Conservation (phyloP, 768 basidiomycete species). For the Jaapia argillacea region DNA sequence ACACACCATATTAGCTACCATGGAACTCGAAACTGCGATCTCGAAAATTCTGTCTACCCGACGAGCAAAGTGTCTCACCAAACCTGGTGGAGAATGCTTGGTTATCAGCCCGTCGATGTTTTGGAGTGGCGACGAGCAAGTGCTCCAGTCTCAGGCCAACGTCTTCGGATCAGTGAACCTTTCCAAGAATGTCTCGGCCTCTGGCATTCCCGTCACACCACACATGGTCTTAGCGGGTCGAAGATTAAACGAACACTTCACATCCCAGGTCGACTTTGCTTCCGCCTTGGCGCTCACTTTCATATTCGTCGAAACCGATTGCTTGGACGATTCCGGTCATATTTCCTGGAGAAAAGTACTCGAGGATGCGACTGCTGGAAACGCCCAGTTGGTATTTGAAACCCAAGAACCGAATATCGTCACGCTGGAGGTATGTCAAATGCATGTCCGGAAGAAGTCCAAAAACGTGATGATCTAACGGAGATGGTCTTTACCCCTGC, state of each 20-base stretch:
- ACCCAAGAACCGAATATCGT: constrained; percentile 33
- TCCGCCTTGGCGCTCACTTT: constrained; percentile 72
- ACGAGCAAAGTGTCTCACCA: constrained; percentile 43
- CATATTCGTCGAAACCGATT: constrained; percentile 71
- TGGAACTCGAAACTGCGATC: constrained; percentile 52
- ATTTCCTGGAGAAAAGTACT: constrained; percentile 53
- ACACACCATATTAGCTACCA: constrained; percentile 50
- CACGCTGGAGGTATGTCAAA: constrained; percentile 30
- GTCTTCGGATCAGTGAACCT: constrained; percentile 49
- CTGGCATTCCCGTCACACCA: constrained; percentile 55
- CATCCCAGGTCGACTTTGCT: constrained; percentile 47
- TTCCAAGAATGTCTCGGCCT: constrained; percentile 43
- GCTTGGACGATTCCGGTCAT: constrained; percentile 53
- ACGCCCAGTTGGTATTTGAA: constrained; percentile 26
- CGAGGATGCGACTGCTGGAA: constrained; percentile 24
- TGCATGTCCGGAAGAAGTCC: background rate
- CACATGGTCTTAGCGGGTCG: constrained; percentile 73
- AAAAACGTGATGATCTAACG: too few relatives aligned
- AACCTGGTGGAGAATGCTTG: constrained; percentile 46
- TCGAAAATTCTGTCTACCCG: constrained; percentile 32
- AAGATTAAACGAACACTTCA: constrained; percentile 39
- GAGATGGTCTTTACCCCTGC: background rate
- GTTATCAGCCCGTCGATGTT: constrained; percentile 66
- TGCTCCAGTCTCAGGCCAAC: constrained; percentile 41
- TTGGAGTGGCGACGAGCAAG: constrained; percentile 55